These are phyloP conservation scores for Pittosporum tobira DNA, from an alignment of 129 eudicot genomes.

Conservation along the genomic window DNA sequence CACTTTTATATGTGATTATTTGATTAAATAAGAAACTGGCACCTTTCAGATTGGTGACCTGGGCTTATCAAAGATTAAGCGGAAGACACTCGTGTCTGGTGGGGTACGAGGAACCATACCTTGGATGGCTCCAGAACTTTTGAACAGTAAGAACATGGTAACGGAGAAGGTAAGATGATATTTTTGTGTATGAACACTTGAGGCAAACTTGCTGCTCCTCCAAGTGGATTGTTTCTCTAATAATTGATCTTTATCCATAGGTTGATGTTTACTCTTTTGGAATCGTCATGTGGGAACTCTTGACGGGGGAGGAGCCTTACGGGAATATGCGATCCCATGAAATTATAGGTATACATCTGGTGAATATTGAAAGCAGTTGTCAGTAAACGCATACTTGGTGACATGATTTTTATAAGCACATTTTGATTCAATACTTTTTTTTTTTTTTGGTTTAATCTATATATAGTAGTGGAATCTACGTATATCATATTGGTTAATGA, in stretches of 20 bases:
- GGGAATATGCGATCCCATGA: slow-evolving; percentile 26
- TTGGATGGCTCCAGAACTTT: slow-evolving; percentile 40
- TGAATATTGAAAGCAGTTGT: background rate
- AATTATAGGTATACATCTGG: slow-evolving; percentile 25
- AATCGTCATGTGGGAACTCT: slow-evolving; percentile 41
- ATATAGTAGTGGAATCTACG: too few species aligned
- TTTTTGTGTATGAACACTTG: background rate
- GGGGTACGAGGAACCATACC: slow-evolving; percentile 39
- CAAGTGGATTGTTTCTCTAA: background rate
- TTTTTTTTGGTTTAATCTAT: too few species aligned
- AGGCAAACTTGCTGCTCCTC: background rate
- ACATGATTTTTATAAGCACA: too few species aligned
- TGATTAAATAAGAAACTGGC: background rate
- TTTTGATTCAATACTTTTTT: too few species aligned
- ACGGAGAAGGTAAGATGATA: slow-evolving; percentile 27
- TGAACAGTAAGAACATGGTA: slow-evolving; percentile 18
- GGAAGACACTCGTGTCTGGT: slow-evolving; percentile 31
- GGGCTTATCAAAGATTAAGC: slow-evolving; percentile 34
- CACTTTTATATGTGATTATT: background rate
- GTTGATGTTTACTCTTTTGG: slow-evolving; percentile 43
- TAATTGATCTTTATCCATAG: slow-evolving; percentile 5
- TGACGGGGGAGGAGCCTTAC: slow-evolving; percentile 38
- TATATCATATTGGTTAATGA: too few species aligned
- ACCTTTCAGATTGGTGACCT: slow-evolving; percentile 35
- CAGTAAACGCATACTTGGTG: too few species aligned